Base-by-base conservation (phyloP, 257 asterid species). In the Cruciata laevipes region DNA sequence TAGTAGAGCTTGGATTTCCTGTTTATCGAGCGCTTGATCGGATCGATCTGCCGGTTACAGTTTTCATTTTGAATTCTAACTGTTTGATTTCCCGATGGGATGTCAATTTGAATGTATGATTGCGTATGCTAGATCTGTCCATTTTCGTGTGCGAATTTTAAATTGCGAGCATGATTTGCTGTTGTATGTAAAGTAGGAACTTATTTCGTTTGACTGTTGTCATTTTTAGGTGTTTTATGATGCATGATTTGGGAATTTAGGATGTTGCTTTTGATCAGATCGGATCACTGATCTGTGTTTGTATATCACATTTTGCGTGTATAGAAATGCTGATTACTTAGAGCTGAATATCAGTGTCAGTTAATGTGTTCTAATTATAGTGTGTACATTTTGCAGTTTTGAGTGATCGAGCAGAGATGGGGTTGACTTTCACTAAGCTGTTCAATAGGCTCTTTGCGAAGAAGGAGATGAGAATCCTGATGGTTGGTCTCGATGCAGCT, bases 401-500 rank as follows among this genome's bases (percentile, higher is more conserved):
- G 66, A 57, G 74, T 37, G 74, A 69, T 75, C 33, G 69, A 67
- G 67, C 74, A 68, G 70, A 66, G 76, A 79, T 79, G 83, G 83
- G 83, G 33, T 76, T 79, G 62, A 61, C 83, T 33, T 79, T 79
- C 69, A 63, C 81, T 35, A 79, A 79, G 73, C 73, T 79, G 74
- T 79, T 79, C 76, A 73, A 68, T 70, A 66, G 76, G 56, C 83
- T 79, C 25, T 79, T 79, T 52, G 83, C 83, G 17, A 79, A 75
- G 80, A 79, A 75, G 67, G 83, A 79, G 71, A 79, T 79, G 80
- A 74, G 80, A 6, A 79, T 78, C 71, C 63, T 78, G 74, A 78
- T 78, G 83, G 83, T 78, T 23, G 77, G 80, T 71, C 83, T 78
- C 55, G 83, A 78, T 68, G 82, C 82, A 47, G 79, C 82, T 69